Conservation (phyloP, 1,284 basidiomycete genomes). For the Pseudozyma thailandica region DNA sequence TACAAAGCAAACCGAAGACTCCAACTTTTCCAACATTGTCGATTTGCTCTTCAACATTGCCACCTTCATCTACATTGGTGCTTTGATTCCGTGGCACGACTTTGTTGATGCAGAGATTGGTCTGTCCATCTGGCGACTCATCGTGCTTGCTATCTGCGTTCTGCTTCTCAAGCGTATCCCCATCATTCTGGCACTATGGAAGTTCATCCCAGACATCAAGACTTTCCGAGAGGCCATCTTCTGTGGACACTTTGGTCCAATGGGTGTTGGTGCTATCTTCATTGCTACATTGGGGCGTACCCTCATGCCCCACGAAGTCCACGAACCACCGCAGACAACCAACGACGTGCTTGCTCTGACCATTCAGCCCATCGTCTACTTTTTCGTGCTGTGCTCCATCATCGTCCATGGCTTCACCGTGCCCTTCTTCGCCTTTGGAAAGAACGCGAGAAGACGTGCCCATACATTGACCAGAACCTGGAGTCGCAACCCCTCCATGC, state of each 20-base stretch:
- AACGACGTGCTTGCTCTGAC: conserved; percentile 64
- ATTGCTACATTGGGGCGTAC: conserved; percentile 63
- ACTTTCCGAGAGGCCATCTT: conserved; percentile 67
- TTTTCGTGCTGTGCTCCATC: conserved; percentile 66
- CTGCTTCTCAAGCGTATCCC: conserved; percentile 65
- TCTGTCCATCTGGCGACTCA: conserved; percentile 61
- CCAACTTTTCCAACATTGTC: conserved; percentile 93
- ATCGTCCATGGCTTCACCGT: conserved; percentile 67
- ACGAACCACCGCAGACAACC: conserved; percentile 56
- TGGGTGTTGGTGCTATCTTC: conserved; percentile 67
- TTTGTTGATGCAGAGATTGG: conserved; percentile 54
- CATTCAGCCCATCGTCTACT: conserved; percentile 67
- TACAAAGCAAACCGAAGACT: conserved; percentile 87
- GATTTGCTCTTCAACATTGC: conserved; percentile 75
- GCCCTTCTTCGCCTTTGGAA: conserved; percentile 66
- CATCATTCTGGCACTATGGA: conserved; percentile 64
- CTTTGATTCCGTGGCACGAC: conserved; percentile 66
- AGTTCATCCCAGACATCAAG: conserved; percentile 68
- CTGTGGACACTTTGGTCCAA: conserved; percentile 67
- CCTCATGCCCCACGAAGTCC: conserved; percentile 58
- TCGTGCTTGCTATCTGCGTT: conserved; percentile 61
- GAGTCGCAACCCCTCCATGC: conserved; percentile 52
- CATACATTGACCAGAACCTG: conserved; percentile 62
- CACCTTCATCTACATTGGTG: conserved; percentile 68
- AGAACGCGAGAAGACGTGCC: conserved; percentile 50